Percentiles rank a stretch among this genome's conserved stretches.
These are phyloP conservation scores for Tolypocladium amazonense DNA, from an alignment of 2,329 filamentous ascomycete species.

Conservation along the genomic window DNA sequence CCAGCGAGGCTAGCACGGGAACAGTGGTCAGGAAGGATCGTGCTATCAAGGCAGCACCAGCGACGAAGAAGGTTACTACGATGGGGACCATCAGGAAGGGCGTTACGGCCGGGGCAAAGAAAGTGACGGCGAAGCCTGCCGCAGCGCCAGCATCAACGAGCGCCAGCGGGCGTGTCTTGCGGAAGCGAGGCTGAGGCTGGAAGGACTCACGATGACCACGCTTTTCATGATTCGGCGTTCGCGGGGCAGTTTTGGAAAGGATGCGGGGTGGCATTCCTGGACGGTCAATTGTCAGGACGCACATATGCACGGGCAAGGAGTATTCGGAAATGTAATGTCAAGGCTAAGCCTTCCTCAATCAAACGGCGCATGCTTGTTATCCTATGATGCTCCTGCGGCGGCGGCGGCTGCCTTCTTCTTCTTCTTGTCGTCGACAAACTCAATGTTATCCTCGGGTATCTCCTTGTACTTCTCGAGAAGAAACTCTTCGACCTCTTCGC, in stretches of 20 bases:
- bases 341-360: neutral
- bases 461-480: conserved; percentile 79
- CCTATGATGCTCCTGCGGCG: conserved; percentile 7
- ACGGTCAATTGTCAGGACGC: neutral
- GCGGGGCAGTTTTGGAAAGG: neutral
- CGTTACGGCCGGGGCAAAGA: conserved; percentile 38
- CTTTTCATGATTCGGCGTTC: conserved; percentile 4
- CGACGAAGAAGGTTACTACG: conserved; percentile 39
- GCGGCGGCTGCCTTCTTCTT: conserved; percentile 43
- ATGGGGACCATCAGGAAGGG: conserved; percentile 45
- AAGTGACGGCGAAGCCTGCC: conserved; percentile 30
- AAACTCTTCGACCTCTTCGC: conserved; percentile 88
- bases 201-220: conserved; percentile 3
- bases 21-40: conserved; percentile 51
- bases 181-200: conserved; percentile 36
- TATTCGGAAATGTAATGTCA: conserved; percentile 2
- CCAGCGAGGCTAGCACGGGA: conserved; percentile 52
- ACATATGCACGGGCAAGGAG: conserved; percentile 5
- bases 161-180: conserved; percentile 41
- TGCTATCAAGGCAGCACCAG: conserved; percentile 22
- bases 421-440: conserved; percentile 93
- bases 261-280: conserved; percentile 1
- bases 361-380: neutral
- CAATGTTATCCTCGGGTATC: conserved; percentile 90
- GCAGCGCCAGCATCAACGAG: conserved; percentile 29